phyloP scores from a whole-genome alignment of 257 asterid genomes.

The Fraxinus anomala region DNA sequence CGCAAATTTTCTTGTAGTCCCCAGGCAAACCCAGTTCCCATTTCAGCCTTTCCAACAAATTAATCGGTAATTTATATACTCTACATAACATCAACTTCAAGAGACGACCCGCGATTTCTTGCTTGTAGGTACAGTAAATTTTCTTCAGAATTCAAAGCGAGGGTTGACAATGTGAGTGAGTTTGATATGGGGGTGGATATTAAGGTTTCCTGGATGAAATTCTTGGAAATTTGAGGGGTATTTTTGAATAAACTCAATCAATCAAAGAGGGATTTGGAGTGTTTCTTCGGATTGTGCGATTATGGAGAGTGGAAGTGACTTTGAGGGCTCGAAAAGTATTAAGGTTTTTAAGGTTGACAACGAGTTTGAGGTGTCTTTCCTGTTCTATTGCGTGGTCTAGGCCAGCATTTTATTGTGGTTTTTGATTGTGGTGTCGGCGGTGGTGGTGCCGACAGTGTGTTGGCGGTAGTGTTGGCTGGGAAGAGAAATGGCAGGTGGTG shows the following conservation, averaged over 20 bases:
- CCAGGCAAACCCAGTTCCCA: conserved; percentile 89
- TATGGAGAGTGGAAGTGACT: conserved; percentile 64
- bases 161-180: conserved; percentile 46
- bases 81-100: conserved; percentile 82
- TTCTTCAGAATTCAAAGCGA: conserved; percentile 59
- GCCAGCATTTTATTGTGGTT: conserved; percentile 49
- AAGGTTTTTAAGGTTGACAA: conserved; percentile 67
- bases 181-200: conserved; percentile 71
- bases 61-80: conserved; percentile 56
- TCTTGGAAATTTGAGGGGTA: conserved; percentile 72
- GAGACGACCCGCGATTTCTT: conserved; percentile 64
- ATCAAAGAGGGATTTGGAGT: conserved; percentile 69
- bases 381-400: conserved; percentile 88
- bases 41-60: conserved; percentile 53
- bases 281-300: conserved; percentile 52
- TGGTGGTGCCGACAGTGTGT: no score
- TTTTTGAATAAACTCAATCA: conserved; percentile 73
- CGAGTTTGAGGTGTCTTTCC: conserved; percentile 69
- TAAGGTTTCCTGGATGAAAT: conserved; percentile 59
- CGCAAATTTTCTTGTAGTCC: conserved; percentile 39
- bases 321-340: conserved; percentile 72
- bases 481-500: no score
- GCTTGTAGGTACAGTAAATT: conserved; percentile 57
- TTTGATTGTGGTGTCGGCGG: no score
- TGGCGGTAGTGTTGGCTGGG: no score